phyloP scores from a whole-genome alignment of 345 rosid species.

The Aegle marmelos region DNA sequence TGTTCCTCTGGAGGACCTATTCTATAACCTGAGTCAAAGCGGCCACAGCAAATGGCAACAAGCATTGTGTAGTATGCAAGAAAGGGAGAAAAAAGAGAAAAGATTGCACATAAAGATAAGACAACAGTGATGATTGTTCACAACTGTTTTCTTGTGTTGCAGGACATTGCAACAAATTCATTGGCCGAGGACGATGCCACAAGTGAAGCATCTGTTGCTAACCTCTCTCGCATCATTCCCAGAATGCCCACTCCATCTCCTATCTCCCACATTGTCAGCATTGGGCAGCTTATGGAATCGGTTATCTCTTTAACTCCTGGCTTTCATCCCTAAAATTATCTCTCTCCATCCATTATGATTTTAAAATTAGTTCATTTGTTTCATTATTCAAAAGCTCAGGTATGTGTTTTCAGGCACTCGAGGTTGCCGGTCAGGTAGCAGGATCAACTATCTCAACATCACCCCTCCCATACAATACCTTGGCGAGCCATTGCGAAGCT shows the following conservation, averaged over 20 bases:
- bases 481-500: conserved; percentile 86
- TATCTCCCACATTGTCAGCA: conserved; percentile 64
- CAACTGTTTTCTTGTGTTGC: conserved; percentile 16
- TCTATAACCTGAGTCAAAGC: background rate
- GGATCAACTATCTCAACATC: conserved; percentile 76
- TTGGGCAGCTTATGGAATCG: conserved; percentile 90
- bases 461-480: conserved; percentile 78
- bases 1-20: background rate
- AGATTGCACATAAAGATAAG: background rate
- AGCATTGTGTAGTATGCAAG: background rate
- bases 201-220: conserved; percentile 72
- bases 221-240: conserved; percentile 50
- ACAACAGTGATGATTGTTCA: background rate
- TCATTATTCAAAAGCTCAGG: background rate
- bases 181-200: conserved; percentile 62
- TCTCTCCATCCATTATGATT: background rate
- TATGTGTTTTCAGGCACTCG: conserved; percentile 62
- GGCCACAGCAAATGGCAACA: background rate
- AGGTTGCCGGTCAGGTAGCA: conserved; percentile 94
- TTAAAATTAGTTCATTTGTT: background rate
- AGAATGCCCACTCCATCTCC: conserved; percentile 58
- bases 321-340: background rate
- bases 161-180: conserved; percentile 60
- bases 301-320: conserved; percentile 36
- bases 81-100: background rate